Evolutionary conservation across 202 grass and related monocot genomes (phyloP).

Genomic region (Brachypodium distachyon): DNA sequence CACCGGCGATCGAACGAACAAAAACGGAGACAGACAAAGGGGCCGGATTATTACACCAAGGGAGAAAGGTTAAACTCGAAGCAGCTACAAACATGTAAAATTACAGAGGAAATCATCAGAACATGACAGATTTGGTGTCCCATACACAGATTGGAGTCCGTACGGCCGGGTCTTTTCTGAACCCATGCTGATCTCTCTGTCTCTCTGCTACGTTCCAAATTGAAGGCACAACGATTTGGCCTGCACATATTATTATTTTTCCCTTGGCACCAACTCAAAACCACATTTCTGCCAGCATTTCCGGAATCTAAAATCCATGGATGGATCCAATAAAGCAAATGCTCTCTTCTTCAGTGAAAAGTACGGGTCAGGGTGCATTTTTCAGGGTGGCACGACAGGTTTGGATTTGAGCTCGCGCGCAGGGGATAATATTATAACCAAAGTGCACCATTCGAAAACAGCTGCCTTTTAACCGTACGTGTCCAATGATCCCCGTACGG

Average conservation of each 20-base stretch:
- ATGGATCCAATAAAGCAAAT: background rate
- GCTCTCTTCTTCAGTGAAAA: background rate
- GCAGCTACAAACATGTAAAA: background rate
- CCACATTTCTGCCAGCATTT: background rate
- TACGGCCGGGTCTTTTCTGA: background rate
- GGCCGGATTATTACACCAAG: background rate
- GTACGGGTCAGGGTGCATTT: background rate
- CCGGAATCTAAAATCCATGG: background rate
- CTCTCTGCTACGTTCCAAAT: conserved; percentile 1
- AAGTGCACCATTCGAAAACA: background rate
- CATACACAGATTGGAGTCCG: too few relatives aligned
- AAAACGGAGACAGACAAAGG: background rate
- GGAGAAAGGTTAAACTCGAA: background rate
- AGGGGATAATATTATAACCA: background rate
- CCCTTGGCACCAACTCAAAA: background rate
- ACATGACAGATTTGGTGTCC: conserved; percentile 11
- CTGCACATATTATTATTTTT: background rate
- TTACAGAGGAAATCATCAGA: background rate
- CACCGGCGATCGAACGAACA: too few relatives aligned
- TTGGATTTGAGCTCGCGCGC: background rate
- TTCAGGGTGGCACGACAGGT: background rate
- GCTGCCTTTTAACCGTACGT: background rate
- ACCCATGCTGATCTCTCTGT: background rate
- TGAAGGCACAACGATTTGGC: too few relatives aligned
- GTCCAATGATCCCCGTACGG: background rate